phyloP scores from a whole-genome alignment of 2,329 filamentous ascomycete species.

The Grosmannia clavigera region DNA sequence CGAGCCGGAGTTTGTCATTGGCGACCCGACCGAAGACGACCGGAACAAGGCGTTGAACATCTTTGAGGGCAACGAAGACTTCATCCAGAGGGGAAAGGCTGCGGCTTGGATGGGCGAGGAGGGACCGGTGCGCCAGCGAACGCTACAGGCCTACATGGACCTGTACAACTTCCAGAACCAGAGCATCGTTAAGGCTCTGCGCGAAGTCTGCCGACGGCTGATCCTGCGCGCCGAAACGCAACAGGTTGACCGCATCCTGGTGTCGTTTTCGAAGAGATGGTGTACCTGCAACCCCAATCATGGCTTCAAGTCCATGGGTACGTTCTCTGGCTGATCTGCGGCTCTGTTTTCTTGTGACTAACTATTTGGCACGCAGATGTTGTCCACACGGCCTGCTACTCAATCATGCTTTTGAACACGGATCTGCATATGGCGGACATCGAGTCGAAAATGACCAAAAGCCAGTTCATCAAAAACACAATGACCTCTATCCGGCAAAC shows the following conservation, averaged over 20 bases:
- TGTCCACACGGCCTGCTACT: slow-evolving; percentile 95
- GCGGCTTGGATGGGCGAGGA: slow-evolving; percentile 83
- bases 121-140: slow-evolving; percentile 43
- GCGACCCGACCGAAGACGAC: slow-evolving; percentile 55
- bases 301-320: slow-evolving; percentile 81
- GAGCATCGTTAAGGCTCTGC: slow-evolving; percentile 67
- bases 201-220: slow-evolving; percentile 69
- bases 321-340: slow-evolving; percentile 17
- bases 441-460: slow-evolving; percentile 89
- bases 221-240: slow-evolving; percentile 86
- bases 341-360: neutral
- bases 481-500: slow-evolving; percentile 77
- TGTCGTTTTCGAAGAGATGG: slow-evolving; percentile 82
- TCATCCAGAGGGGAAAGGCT: slow-evolving; percentile 66
- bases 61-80: slow-evolving; percentile 72
- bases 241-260: slow-evolving; percentile 88
- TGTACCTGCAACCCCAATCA: slow-evolving; percentile 86
- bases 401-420: slow-evolving; percentile 87
- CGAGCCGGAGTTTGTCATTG: slow-evolving; percentile 44
- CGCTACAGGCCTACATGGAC: slow-evolving; percentile 72
- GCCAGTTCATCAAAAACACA: slow-evolving; percentile 93
- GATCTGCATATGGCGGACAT: slow-evolving; percentile 93
- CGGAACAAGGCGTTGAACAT: slow-evolving; percentile 68
- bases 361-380: slow-evolving; percentile 47
- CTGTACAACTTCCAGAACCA: slow-evolving; percentile 75